Percentiles rank a stretch among this genome's conserved stretches.
Conservation (phyloP, 2,329 filamentous ascomycete genomes). For the Calonectria ilicicola region DNA sequence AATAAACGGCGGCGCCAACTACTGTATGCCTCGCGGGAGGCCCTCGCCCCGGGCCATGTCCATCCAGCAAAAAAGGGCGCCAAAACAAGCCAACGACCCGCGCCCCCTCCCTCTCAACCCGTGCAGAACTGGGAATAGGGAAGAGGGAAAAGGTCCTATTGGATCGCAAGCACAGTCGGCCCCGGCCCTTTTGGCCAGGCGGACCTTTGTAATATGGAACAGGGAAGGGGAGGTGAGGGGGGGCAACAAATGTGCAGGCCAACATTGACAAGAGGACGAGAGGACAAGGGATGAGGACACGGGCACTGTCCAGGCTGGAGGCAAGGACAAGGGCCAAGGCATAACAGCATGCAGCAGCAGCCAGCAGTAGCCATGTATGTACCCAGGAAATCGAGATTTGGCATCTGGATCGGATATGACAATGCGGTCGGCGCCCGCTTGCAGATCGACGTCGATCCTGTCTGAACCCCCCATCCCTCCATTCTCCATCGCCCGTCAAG, state of each 20-base stretch:
- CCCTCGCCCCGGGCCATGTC: conserved; percentile 10
- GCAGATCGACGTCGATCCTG: conserved; percentile 42
- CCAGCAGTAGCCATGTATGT: background rate
- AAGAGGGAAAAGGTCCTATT: background rate
- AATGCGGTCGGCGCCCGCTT: conserved; percentile 32
- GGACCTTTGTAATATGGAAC: background rate
- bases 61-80: conserved; percentile 4
- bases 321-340: conserved; percentile 7
- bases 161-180: background rate
- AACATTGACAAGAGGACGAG: background rate
- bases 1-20: conserved; percentile 25
- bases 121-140: background rate
- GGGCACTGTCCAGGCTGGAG: background rate
- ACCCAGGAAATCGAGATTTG: conserved; percentile 40
- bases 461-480: conserved; percentile 13
- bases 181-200: background rate
- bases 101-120: background rate
- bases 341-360: background rate
- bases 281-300: background rate
- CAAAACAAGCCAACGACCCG: conserved; percentile 1
- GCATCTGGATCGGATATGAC: conserved; percentile 39
- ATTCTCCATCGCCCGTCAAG: background rate
- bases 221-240: too few species aligned
- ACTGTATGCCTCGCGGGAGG: conserved; percentile 16
- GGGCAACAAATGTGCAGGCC: background rate